Percentiles rank a stretch among this genome's conserved stretches.
Conservation (phyloP, 768 basidiomycete species). For the Boletellus emodensis region DNA sequence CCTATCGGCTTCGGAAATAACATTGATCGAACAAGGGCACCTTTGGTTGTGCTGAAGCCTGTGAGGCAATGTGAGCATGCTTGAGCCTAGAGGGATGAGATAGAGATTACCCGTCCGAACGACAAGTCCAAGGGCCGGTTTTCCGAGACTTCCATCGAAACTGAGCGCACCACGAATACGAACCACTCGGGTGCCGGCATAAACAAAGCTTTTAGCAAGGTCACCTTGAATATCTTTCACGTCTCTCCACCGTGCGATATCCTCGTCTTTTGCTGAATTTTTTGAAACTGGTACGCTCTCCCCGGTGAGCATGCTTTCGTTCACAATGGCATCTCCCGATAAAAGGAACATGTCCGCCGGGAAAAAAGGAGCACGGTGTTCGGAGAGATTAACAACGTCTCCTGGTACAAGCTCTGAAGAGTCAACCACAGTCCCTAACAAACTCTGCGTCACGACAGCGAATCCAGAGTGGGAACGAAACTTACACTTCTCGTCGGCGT, state of each 20-base stretch:
- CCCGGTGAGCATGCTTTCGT: constrained; percentile 98
- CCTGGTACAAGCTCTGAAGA: constrained; percentile 86
- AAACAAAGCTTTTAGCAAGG: constrained; percentile 78
- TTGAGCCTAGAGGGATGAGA: neutral
- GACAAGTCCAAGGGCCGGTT: constrained; percentile 76
- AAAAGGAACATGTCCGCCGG: constrained; percentile 92
- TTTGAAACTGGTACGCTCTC: constrained; percentile 98
- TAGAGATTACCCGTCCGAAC: constrained; percentile 68
- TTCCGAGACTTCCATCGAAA: constrained; percentile 47
- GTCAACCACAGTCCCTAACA: constrained; percentile 62
- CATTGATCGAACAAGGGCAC: constrained; percentile 94
- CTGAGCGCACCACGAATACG: constrained; percentile 67
- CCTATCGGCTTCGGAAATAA: constrained; percentile 97
- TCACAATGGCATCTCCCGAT: constrained; percentile 95
- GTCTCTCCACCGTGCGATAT: constrained; percentile 66
- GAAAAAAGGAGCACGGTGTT: constrained; percentile 64
- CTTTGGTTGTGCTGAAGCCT: constrained; percentile 98
- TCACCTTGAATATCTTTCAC: constrained; percentile 56
- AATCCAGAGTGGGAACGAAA: constrained; percentile 4
- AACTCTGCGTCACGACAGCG: neutral
- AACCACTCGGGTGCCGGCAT: constrained; percentile 87
- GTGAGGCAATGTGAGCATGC: constrained; percentile 9
- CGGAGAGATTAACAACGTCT: constrained; percentile 87
- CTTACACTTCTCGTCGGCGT: constrained; percentile 71
- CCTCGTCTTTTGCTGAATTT: constrained; percentile 74